A percentile compares a stretch with the other conserved stretches of the same genome.
Conservation (phyloP, 495 filamentous ascomycete genomes). For the Penicillium paradoxum region DNA sequence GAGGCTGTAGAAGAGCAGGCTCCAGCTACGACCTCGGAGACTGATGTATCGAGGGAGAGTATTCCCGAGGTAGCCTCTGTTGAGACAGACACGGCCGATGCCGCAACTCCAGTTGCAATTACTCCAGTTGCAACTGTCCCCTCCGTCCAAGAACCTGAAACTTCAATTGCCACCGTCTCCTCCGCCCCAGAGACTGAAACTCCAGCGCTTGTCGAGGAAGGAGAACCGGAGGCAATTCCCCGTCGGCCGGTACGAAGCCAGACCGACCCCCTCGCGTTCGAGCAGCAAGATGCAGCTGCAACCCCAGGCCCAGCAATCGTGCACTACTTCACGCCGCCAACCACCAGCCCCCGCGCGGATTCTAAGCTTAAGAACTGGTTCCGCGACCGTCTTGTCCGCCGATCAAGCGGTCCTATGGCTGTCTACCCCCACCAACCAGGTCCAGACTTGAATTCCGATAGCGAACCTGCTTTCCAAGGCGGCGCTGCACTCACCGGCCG, state of each 20-base stretch:
- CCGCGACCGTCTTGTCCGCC: slow-evolving; percentile 23
- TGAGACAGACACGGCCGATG: slow-evolving; percentile 4
- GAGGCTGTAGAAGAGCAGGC: slow-evolving; percentile 8
- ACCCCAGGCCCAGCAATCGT: slow-evolving; percentile 2
- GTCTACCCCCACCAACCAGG: slow-evolving; percentile 25
- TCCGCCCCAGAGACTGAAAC: slow-evolving; percentile 8
- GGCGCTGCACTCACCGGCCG: slow-evolving; percentile 19
- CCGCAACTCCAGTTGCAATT: slow-evolving; percentile 3
- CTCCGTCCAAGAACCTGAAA: slow-evolving; percentile 7
- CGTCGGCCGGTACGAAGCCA: neutral
- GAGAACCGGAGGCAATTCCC: neutral
- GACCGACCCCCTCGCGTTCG: neutral
- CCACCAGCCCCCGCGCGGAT: slow-evolving; percentile 22
- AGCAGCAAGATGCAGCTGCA: slow-evolving; percentile 14
- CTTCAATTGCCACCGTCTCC: neutral
- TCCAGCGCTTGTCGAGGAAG: neutral
- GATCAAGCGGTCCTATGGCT: slow-evolving; percentile 16
- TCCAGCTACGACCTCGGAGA: slow-evolving; percentile 4
- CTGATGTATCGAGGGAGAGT: neutral
- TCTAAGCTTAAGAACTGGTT: slow-evolving; percentile 30
- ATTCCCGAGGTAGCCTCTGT: slow-evolving; percentile 1
- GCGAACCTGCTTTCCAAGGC: slow-evolving; percentile 16
- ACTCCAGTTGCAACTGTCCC: no score
- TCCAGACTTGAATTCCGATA: slow-evolving; percentile 18
- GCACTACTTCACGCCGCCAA: slow-evolving; percentile 14